A percentile compares a stretch with the other conserved stretches of the same genome.
phyloP scores from a whole-genome alignment of 306 rosid genomes.

The Rosa multiflora region DNA sequence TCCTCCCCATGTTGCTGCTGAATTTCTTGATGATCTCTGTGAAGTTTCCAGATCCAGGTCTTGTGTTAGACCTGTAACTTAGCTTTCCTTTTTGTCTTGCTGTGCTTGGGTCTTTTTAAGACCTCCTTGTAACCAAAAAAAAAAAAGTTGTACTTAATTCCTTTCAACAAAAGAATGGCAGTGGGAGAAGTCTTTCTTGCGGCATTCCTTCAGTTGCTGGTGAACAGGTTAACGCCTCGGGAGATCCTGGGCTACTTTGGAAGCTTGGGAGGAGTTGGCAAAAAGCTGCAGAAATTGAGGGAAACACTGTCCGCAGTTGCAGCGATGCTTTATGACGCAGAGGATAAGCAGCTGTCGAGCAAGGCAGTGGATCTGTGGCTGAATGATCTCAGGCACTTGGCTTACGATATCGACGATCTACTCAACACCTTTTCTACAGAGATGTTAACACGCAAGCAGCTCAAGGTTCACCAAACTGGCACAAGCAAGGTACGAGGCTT shows the following conservation, averaged over 20 bases:
- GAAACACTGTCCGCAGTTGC: background rate
- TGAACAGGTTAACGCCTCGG: background rate
- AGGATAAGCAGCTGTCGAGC: background rate
- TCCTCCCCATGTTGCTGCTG: too few relatives aligned
- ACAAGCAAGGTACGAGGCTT: background rate
- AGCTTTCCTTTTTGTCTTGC: too few relatives aligned
- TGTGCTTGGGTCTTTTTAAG: too few relatives aligned
- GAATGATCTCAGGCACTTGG: conserved; percentile 17
- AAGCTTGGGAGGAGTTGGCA: background rate
- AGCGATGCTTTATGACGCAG: conserved; percentile 16
- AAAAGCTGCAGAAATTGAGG: background rate
- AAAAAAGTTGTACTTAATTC: too few relatives aligned
- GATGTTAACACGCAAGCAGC: background rate
- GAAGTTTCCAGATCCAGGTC: too few relatives aligned
- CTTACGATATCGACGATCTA: conserved; percentile 19
- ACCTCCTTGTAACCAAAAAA: too few relatives aligned
- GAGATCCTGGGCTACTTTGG: background rate
- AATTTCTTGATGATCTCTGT: too few relatives aligned
- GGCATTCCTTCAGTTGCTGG: background rate
- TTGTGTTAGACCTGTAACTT: too few relatives aligned
- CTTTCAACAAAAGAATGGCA: too few relatives aligned
- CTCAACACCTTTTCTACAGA: conserved; percentile 21
- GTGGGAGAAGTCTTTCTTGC: background rate
- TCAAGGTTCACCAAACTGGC: background rate
- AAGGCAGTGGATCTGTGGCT: conserved; percentile 10